These are phyloP conservation scores for Solanum medicagineum DNA, from an alignment of 257 asterid genomes.

Conservation along the genomic window DNA sequence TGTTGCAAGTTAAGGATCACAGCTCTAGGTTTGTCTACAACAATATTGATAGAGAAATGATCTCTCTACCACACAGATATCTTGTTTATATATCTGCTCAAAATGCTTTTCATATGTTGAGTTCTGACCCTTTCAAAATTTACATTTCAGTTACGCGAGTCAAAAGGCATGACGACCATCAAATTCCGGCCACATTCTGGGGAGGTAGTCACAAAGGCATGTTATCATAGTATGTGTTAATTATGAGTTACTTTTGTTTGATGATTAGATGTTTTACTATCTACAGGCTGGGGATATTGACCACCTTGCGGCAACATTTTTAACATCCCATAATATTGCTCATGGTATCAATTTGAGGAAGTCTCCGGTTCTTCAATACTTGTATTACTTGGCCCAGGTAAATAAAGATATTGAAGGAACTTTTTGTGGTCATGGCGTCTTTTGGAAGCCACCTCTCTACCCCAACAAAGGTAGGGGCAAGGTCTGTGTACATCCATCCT, in stretches of 20 bases:
- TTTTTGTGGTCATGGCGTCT: neutral
- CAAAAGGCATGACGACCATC: slow-evolving; percentile 89
- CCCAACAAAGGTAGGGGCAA: neutral
- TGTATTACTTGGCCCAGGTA: slow-evolving; percentile 95
- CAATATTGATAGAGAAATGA: neutral
- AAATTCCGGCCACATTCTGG: slow-evolving; percentile 98
- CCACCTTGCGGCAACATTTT: slow-evolving; percentile 96
- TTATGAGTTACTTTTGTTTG: neutral
- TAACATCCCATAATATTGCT: slow-evolving; percentile 78
- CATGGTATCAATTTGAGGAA: slow-evolving; percentile 93
- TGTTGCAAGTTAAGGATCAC: neutral
- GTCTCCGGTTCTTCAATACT: slow-evolving; percentile 88
- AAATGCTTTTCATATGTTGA: neutral
- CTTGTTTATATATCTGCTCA: neutral
- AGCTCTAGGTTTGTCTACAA: neutral
- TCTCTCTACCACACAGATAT: neutral
- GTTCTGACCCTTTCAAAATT: slow-evolving; percentile 1
- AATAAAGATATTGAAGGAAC: slow-evolving; percentile 2
- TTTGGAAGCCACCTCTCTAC: neutral
- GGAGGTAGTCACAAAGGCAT: slow-evolving; percentile 43
- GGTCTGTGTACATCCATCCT: neutral
- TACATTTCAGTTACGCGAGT: slow-evolving; percentile 79
- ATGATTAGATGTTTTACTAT: slow-evolving; percentile 2
- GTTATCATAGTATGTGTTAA: neutral
- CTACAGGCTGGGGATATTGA: slow-evolving; percentile 93